phyloP scores from a whole-genome alignment of 2,329 filamentous ascomycete species.

The Phaeosphaeria sp. region DNA sequence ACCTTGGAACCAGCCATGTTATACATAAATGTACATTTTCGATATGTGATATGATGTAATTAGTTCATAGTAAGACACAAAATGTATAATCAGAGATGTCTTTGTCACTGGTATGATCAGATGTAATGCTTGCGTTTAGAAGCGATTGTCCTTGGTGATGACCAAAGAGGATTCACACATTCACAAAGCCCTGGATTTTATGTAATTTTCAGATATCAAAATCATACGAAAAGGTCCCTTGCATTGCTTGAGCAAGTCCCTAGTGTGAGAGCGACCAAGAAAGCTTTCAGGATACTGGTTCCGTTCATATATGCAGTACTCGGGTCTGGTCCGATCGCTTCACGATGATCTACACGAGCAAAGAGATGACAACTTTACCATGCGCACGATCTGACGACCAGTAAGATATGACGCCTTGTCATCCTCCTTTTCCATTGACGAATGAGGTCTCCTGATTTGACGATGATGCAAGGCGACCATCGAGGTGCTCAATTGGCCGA shows the following conservation, averaged over 20 bases:
- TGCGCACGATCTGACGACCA: neutral
- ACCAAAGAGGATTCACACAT: no score
- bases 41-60: neutral
- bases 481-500: conserved; percentile 40
- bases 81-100: neutral
- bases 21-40: neutral
- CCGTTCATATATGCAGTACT: neutral
- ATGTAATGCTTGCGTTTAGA: no score
- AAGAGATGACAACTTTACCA: neutral
- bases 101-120: neutral
- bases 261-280: no score
- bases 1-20: neutral
- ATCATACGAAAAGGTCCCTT: no score
- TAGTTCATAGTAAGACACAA: neutral
- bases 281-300: no score
- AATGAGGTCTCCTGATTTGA: conserved; percentile 20
- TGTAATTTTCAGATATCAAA: no score
- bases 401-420: neutral
- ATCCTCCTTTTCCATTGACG: neutral
- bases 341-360: neutral
- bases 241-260: no score
- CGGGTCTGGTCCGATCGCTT: neutral
- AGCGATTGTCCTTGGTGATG: no score
- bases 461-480: conserved; percentile 40
- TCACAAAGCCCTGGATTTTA: no score